Percentiles rank a stretch among this genome's conserved stretches.
Evolutionary conservation across 805 yeast genomes (phyloP).

Genomic region (Deakozyma indianensis): DNA sequence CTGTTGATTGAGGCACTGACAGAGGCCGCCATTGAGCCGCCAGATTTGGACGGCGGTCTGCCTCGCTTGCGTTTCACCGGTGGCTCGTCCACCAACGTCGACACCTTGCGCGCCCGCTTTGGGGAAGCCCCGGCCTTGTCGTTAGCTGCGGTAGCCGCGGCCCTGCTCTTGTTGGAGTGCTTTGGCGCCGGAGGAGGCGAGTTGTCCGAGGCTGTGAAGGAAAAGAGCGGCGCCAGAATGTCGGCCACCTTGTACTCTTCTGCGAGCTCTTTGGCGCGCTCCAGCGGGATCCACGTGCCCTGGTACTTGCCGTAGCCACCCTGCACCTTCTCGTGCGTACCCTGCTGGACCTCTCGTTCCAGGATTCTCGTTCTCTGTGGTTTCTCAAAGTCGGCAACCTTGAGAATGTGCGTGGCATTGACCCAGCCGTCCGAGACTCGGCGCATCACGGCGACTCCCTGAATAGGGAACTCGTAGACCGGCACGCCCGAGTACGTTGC

Average conservation of each 20-base stretch:
- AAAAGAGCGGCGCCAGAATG: slow-evolving; percentile 49
- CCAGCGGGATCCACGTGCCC: slow-evolving; percentile 91
- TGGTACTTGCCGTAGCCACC: slow-evolving; percentile 97
- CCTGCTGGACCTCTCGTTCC: slow-evolving; percentile 86
- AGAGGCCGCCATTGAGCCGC: not conserved
- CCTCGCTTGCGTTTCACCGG: slow-evolving; percentile 1
- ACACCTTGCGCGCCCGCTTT: slow-evolving; percentile 10
- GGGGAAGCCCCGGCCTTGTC: slow-evolving; percentile 10
- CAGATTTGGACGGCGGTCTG: slow-evolving; percentile 1
- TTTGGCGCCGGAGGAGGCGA: slow-evolving; percentile 48
- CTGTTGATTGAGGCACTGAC: not conserved
- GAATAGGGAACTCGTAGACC: slow-evolving; percentile 38
- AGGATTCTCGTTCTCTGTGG: slow-evolving; percentile 85
- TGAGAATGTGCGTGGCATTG: slow-evolving; percentile 89
- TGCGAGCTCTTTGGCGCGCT: slow-evolving; percentile 57
- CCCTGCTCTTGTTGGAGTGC: slow-evolving; percentile 22
- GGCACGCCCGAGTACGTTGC: slow-evolving; percentile 32
- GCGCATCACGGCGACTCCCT: slow-evolving; percentile 75
- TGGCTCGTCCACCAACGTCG: slow-evolving; percentile 2
- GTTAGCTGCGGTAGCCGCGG: slow-evolving; percentile 9
- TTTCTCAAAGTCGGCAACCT: slow-evolving; percentile 87
- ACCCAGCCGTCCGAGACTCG: slow-evolving; percentile 89
- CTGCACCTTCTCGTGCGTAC: slow-evolving; percentile 83
- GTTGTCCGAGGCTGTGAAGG: slow-evolving; percentile 39
- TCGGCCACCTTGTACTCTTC: slow-evolving; percentile 49